Evolutionary conservation across 768 basidiomycete species (phyloP), one percentile per base, ranked within the genome.

Genomic region (Sporobolomyces phaffii): DNA sequence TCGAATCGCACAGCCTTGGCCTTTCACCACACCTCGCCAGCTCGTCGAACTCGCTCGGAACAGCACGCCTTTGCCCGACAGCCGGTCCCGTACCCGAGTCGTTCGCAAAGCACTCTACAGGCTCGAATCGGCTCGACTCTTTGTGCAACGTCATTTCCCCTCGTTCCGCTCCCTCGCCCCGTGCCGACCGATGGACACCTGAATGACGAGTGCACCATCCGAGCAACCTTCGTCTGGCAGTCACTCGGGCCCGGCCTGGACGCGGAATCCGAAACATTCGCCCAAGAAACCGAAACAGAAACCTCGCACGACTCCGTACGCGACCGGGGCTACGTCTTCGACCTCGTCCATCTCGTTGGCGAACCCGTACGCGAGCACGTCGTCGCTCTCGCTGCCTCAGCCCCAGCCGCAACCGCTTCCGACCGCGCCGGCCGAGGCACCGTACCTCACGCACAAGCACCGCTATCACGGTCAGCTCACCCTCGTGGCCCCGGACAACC

Each of bases 401-500:
- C 53, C 17, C 13, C 53, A 54, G 48, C 31, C 31, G 9, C 56
- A 9, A n/a, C n/a, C n/a, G n/a, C n/a, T n/a, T n/a, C n/a, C n/a
- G n/a, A n/a, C n/a, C n/a, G n/a, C n/a, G n/a, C n/a, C n/a, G 24
- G 17, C 11, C 29, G 62, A 64, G 28, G 51, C 68, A 1, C 68
- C 63, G 5, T 69, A 65, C 54, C 54, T 69, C 48, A 62, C 68
- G 11, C 68, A 69, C 49, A 41, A 62, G 49, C 48, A 61, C 31
- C 63, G 60, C 9, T 58, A 69, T 43, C 68, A 65, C 43, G 68
- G 68, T 8, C 52, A 60, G 13, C 41, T 60, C 20, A 69, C 68
- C 29, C 63, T 69, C 47, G 48, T 65, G 31, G 62, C 63, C 0
- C 68, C 68, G 10, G 68, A 69, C 60, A 69, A 69, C 54, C 43